Conservation (phyloP, 2,329 filamentous ascomycete genomes). For the Teratosphaeria gauchensis region DNA sequence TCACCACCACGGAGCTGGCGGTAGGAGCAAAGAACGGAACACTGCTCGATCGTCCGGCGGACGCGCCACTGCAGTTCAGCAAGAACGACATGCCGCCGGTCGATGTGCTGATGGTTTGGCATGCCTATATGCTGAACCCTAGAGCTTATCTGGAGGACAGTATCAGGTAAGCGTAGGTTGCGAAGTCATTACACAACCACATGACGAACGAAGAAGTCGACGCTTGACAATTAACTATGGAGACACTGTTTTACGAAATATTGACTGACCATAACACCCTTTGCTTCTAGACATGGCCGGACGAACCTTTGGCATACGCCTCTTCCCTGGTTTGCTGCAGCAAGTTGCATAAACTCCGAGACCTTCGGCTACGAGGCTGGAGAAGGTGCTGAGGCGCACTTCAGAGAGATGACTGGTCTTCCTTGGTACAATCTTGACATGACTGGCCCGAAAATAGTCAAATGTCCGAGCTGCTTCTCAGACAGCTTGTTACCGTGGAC, state of each 20-base stretch:
- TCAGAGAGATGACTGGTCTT: constrained; percentile 40
- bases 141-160: constrained; percentile 61
- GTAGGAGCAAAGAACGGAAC: not conserved
- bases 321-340: constrained; percentile 56
- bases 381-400: constrained; percentile 36
- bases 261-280: not conserved
- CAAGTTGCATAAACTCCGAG: constrained; percentile 47
- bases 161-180: not conserved
- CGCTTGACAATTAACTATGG: no score
- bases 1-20: not conserved
- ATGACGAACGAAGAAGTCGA: no score
- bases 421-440: constrained; percentile 51
- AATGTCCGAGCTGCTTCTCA: constrained; percentile 47
- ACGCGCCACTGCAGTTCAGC: constrained; percentile 4
- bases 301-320: constrained; percentile 50
- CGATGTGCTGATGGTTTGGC: constrained; percentile 73
- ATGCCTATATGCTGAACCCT: constrained; percentile 70
- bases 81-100: constrained; percentile 18
- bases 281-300: constrained; percentile 48
- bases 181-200: not conserved
- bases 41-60: constrained; percentile 5
- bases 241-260: not conserved
- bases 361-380: constrained; percentile 48
- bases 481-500: constrained; percentile 50
- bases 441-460: constrained; percentile 42